A percentile compares a stretch with the other conserved stretches of the same genome.
These are phyloP conservation scores for Geotrichum europaeum DNA, from an alignment of 1,139 yeast genomes.

Conservation along the genomic window DNA sequence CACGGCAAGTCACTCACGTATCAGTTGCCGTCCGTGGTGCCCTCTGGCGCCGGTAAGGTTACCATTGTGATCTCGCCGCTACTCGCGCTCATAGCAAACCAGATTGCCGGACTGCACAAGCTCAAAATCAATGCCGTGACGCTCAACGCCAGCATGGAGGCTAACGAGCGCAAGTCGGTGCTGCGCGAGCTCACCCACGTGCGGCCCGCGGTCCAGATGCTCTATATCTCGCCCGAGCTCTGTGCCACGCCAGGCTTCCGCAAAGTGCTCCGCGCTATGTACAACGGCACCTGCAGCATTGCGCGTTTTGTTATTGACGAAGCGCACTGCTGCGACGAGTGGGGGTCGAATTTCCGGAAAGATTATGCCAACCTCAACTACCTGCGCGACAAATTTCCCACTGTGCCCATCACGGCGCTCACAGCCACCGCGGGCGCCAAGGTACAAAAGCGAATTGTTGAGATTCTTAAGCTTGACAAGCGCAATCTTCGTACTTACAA, in stretches of 20 bases:
- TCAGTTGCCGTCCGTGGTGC: slow-evolving; percentile 72
- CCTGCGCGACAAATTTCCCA: slow-evolving; percentile 63
- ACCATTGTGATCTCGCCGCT: slow-evolving; percentile 85
- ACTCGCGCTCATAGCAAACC: slow-evolving; percentile 88
- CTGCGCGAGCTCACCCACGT: slow-evolving; percentile 20
- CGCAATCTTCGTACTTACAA: slow-evolving; percentile 20
- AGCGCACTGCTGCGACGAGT: slow-evolving; percentile 86
- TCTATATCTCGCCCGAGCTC: slow-evolving; percentile 80
- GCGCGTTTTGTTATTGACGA: slow-evolving; percentile 74
- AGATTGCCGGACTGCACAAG: slow-evolving; percentile 58
- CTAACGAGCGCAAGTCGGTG: slow-evolving; percentile 19
- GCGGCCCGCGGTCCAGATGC: slow-evolving; percentile 34
- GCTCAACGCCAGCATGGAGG: slow-evolving; percentile 24
- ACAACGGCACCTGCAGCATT: slow-evolving; percentile 16
- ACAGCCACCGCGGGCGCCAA: slow-evolving; percentile 66
- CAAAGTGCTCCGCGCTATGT: slow-evolving; percentile 20
- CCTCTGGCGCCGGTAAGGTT: slow-evolving; percentile 36
- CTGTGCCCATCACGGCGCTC: slow-evolving; percentile 75
- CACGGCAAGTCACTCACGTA: slow-evolving; percentile 89
- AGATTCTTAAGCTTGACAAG: slow-evolving; percentile 22
- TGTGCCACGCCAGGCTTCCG: slow-evolving; percentile 27
- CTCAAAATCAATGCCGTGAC: slow-evolving; percentile 58
- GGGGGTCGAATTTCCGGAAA: slow-evolving; percentile 91
- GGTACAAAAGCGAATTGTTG: slow-evolving; percentile 25
- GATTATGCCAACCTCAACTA: slow-evolving; percentile 70